These are phyloP conservation scores for Hydrangea macrophylla DNA, from an alignment of 148 eudicot genomes.

Conservation along the genomic window DNA sequence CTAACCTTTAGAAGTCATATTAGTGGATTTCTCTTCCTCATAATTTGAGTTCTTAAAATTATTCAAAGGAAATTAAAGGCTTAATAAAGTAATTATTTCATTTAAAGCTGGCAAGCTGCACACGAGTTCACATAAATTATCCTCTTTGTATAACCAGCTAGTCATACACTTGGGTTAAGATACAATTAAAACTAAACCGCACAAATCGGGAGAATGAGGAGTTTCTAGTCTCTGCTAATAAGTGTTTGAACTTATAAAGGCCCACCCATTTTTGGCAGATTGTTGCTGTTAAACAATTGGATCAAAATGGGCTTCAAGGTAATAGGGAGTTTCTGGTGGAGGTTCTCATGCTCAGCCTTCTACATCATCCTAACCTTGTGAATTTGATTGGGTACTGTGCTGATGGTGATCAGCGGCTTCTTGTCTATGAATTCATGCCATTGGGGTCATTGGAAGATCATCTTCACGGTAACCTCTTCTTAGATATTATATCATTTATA, in stretches of 20 bases:
- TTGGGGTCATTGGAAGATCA: slow-evolving; percentile 93
- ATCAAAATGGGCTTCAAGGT: slow-evolving; percentile 89
- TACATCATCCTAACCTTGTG: slow-evolving; percentile 72
- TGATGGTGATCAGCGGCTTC: slow-evolving; percentile 94
- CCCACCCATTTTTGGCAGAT: slow-evolving; percentile 34
- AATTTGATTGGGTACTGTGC: slow-evolving; percentile 89
- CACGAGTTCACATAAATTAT: too few relatives aligned
- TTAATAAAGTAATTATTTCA: too few relatives aligned
- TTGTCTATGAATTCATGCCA: slow-evolving; percentile 95
- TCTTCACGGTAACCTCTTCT: slow-evolving; percentile 62
- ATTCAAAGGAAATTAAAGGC: too few relatives aligned
- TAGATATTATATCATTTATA: too few relatives aligned
- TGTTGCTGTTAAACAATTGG: slow-evolving; percentile 86
- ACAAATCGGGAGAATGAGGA: too few relatives aligned
- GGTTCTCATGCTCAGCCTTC: slow-evolving; percentile 93
- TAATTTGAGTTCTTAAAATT: too few relatives aligned
- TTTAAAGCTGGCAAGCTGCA: too few relatives aligned
- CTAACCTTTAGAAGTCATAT: too few relatives aligned
- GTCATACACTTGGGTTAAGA: too few relatives aligned
- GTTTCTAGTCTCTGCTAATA: not conserved
- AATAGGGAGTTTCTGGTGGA: slow-evolving; percentile 89
- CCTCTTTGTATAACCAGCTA: too few relatives aligned
- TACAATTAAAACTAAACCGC: too few relatives aligned
- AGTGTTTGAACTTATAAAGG: not conserved
- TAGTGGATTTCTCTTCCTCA: too few relatives aligned